Percentiles rank a stretch among this genome's conserved stretches.
These are phyloP conservation scores for Coemansia biformis DNA, from an alignment of 192 early-diverging fungal genomes.

Conservation along the genomic window DNA sequence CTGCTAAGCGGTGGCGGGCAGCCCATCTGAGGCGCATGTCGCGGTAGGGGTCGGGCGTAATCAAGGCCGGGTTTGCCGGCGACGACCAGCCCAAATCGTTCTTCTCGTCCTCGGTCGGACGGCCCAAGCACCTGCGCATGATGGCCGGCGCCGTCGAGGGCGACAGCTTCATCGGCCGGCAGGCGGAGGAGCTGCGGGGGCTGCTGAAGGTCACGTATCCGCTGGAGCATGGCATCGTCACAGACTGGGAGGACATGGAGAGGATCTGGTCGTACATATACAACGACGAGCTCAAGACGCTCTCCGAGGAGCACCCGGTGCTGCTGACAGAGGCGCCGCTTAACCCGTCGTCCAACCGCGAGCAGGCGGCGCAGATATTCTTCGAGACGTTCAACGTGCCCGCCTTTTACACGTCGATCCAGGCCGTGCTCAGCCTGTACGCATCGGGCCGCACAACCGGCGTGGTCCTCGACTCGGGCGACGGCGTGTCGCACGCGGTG, in stretches of 20 bases:
- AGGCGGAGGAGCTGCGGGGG: constrained; percentile 95
- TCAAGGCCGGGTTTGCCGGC: constrained; percentile 98
- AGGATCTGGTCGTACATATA: constrained; percentile 97
- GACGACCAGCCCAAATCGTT: constrained; percentile 96
- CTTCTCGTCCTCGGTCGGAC: constrained; percentile 90
- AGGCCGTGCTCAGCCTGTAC: too few relatives aligned
- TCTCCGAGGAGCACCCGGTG: constrained; percentile 97
- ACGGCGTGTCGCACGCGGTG: too few relatives aligned
- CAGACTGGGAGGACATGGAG: constrained; percentile 99
- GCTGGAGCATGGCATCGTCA: constrained; percentile 95
- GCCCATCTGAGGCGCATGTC: neutral
- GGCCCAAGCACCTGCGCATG: constrained; percentile 92
- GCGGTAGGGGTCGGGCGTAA: constrained; percentile 91
- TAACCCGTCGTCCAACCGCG: constrained; percentile 89
- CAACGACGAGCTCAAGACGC: constrained; percentile 90
- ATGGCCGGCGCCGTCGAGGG: constrained; percentile 99
- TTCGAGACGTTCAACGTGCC: too few relatives aligned
- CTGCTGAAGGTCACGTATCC: constrained; percentile 91
- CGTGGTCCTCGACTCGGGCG: too few relatives aligned
- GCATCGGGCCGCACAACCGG: too few relatives aligned
- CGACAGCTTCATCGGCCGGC: constrained; percentile 90
- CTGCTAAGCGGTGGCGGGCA: too few relatives aligned
- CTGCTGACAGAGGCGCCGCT: constrained; percentile 95
- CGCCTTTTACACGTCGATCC: too few relatives aligned
- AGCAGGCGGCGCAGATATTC: constrained; percentile 91